Base-by-base conservation (phyloP, 768 basidiomycete genomes). In the Naematelia encephala region DNA sequence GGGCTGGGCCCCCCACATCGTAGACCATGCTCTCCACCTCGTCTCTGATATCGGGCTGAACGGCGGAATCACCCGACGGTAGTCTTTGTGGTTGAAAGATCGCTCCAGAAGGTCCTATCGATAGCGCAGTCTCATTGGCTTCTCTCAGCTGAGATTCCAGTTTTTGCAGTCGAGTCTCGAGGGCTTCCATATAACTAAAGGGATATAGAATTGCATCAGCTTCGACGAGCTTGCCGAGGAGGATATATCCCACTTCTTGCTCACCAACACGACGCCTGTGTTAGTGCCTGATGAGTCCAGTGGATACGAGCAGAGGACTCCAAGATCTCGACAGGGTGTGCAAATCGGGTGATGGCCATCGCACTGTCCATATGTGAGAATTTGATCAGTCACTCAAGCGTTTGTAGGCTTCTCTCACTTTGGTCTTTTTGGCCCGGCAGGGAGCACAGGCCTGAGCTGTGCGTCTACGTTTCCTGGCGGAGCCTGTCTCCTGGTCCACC, bases 381-480 rank as follows among this genome's bases (percentile, higher is more conserved):
- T n/a, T 42, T 42, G 11, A n/a, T 42, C 23, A 5, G 44, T 23
- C 4, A 16, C 44, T 46, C 44, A 46, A n/a, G 14, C 23, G 23
- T 11, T 11, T 42, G 12, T n/a, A 11, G 39, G 39, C 11, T 11
- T 42, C 11, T 42, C 39, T 42, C 44, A 46, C 44, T 23, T 46
- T 46, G 44, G 44, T 46, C 44, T 46, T 46, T 46, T 46, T 46
- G 4, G 23, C 14, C 4, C 44, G 44, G 14, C 44, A 46, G n/a
- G 44, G 44, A 4, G n/a, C 44, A 46, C 44, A 46, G n/a, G 44
- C 44, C 44, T 46, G 44, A 14, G 44, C 44, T 4, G 44, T 46
- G 5, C 44, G 44, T n/a, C 44, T n/a, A 23, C 44, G 44, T 14
- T 46, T 46, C n/a, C n/a, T 46, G 44, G 5, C 44, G n/a, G n/a